A percentile compares a stretch with the other conserved stretches of the same genome.
Evolutionary conservation across 441 rosid genomes (phyloP).

Genomic region (California macrophylla): DNA sequence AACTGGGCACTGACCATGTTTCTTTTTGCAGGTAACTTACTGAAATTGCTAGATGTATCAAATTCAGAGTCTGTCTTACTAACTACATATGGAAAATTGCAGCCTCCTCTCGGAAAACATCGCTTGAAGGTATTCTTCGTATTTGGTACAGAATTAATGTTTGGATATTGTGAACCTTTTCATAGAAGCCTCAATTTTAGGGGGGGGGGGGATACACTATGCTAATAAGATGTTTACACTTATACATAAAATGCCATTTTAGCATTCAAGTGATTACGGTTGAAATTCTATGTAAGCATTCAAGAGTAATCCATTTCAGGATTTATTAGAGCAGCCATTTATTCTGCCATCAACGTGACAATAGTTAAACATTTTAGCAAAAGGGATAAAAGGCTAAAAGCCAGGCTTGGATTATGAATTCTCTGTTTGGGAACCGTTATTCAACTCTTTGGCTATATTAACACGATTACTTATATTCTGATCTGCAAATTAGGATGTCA

Average conservation of each 20-base stretch:
- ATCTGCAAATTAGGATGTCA: background rate
- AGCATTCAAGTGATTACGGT: background rate
- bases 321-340: background rate
- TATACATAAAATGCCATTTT: background rate
- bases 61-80: conserved; percentile 44
- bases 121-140: conserved; percentile 59
- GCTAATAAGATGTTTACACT: background rate
- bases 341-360: background rate
- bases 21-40: conserved; percentile 53
- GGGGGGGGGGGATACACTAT: background rate
- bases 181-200: background rate
- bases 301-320: background rate
- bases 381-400: background rate
- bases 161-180: conserved; percentile 1
- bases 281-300: background rate
- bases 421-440: background rate
- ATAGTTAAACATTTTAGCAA: background rate
- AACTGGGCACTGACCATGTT: conserved; percentile 5
- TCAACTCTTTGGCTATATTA: background rate
- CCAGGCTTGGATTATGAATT: background rate
- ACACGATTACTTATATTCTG: background rate
- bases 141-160: background rate
- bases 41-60: conserved; percentile 71
- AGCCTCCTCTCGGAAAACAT: conserved; percentile 93
- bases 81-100: conserved; percentile 86